Conservation (phyloP, 495 filamentous ascomycete species). For the Neurospora sp. region DNA sequence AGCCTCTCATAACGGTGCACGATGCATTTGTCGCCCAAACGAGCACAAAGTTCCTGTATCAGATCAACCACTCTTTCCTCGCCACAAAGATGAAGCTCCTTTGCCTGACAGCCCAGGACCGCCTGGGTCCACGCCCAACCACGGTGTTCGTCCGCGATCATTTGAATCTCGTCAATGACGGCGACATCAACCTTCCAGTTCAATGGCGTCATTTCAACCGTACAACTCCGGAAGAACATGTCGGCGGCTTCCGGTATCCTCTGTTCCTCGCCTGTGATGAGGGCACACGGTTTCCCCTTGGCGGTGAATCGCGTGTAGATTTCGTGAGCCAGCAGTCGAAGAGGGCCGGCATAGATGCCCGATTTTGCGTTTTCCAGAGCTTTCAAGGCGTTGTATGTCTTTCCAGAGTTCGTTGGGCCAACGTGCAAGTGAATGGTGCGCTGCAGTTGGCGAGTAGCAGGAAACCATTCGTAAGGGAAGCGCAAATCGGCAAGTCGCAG, state of each 20-base stretch:
- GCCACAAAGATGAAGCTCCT: slow-evolving; percentile 89
- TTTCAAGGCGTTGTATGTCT: slow-evolving; percentile 91
- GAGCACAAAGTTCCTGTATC: slow-evolving; percentile 67
- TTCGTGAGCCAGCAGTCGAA: slow-evolving; percentile 88
- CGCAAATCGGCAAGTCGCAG: slow-evolving; percentile 63
- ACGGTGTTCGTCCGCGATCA: slow-evolving; percentile 70
- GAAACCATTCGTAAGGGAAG: slow-evolving; percentile 86
- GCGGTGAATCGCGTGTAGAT: slow-evolving; percentile 74
- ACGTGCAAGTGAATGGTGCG: slow-evolving; percentile 88
- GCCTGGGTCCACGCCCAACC: slow-evolving; percentile 98
- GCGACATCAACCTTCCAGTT: slow-evolving; percentile 68
- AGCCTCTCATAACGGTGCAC: slow-evolving; percentile 76
- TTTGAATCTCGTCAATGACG: slow-evolving; percentile 97
- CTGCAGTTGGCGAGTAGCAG: slow-evolving; percentile 63
- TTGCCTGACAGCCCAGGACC: slow-evolving; percentile 72
- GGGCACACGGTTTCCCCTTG: slow-evolving; percentile 60
- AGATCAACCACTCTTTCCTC: slow-evolving; percentile 75
- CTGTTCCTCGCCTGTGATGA: slow-evolving; percentile 88
- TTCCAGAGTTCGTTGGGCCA: slow-evolving; percentile 95
- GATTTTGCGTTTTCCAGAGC: slow-evolving; percentile 63
- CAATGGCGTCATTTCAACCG: slow-evolving; percentile 89
- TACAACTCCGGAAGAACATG: slow-evolving; percentile 64
- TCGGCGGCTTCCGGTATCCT: slow-evolving; percentile 42
- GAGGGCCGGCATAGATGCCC: slow-evolving; percentile 85
- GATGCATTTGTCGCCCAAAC: slow-evolving; percentile 71